Conservation (phyloP, 2,329 filamentous ascomycete genomes). For the Fusarium beomiforme region DNA sequence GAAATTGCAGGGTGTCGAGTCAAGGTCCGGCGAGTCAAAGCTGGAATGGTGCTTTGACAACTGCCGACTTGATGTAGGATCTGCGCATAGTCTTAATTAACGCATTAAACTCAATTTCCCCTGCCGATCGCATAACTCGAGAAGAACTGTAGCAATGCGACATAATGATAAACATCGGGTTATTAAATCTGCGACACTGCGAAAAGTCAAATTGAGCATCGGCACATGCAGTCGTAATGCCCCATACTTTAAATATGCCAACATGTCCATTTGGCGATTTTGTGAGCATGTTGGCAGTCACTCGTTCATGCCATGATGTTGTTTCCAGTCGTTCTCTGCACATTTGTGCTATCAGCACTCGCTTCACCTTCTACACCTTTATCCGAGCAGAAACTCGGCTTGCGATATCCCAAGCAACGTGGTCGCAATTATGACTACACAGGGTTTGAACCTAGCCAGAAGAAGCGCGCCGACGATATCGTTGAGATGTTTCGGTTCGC, state of each 20-base stretch:
- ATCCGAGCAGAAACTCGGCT: not conserved
- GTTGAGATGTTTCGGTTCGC: conserved; percentile 20
- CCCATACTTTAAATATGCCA: not conserved
- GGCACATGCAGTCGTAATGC: not conserved
- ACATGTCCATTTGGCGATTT: not conserved
- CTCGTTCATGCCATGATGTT: not conserved
- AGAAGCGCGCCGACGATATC: conserved; percentile 8
- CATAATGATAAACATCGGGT: not conserved
- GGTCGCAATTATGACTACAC: conserved; percentile 17
- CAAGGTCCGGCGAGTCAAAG: not conserved
- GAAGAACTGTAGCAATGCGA: not conserved
- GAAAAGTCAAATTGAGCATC: not conserved
- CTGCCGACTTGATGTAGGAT: not conserved
- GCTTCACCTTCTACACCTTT: not conserved
- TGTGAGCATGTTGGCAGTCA: not conserved
- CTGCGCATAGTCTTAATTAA: not conserved
- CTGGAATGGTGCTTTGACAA: not conserved
- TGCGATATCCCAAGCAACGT: not conserved
- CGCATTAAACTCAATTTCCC: not conserved
- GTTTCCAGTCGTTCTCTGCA: not conserved
- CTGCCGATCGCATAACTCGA: not conserved
- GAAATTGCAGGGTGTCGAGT: not conserved
- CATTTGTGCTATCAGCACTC: not conserved
- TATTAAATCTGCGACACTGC: not conserved
- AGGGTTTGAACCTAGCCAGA: conserved; percentile 10